Percentiles rank a stretch among this genome's conserved stretches.
Conservation (phyloP, 2,329 filamentous ascomycete species). For the Xylaria sp. region DNA sequence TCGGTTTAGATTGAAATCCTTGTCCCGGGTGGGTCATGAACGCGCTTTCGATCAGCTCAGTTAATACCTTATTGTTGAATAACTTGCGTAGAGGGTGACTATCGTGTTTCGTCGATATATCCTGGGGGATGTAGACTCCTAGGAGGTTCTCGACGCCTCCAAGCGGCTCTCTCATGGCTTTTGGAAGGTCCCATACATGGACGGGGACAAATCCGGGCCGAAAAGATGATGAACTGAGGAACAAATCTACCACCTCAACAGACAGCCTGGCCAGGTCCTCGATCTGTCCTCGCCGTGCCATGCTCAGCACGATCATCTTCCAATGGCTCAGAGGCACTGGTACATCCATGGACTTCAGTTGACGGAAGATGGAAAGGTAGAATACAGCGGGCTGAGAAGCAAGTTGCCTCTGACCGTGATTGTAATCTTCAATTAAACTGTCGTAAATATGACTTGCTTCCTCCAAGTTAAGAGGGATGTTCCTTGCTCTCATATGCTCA, state of each 20-base stretch:
- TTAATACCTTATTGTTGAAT: conserved; percentile 50
- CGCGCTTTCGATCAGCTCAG: conserved; percentile 51
- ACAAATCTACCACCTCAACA: conserved; percentile 49
- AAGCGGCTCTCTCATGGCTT: conserved; percentile 40
- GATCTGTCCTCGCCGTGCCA: conserved; percentile 52
- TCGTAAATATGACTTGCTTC: conserved; percentile 41
- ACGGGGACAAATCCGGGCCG: conserved; percentile 49
- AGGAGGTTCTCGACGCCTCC: conserved; percentile 42
- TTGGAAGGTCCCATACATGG: conserved; percentile 51
- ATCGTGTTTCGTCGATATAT: conserved; percentile 49
- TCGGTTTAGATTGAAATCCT: conserved; percentile 4
- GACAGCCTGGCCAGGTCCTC: conserved; percentile 53
- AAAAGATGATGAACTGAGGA: conserved; percentile 41
- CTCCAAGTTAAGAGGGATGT: conserved; percentile 41
- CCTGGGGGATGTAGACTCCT: conserved; percentile 47
- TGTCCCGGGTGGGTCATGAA: conserved; percentile 48
- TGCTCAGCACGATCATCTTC: conserved; percentile 50
- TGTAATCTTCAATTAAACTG: conserved; percentile 35
- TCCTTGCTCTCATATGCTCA: conserved; percentile 45
- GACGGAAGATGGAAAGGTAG: conserved; percentile 44
- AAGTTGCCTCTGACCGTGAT: conserved; percentile 20
- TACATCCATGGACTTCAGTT: conserved; percentile 47
- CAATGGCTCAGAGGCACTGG: conserved; percentile 50
- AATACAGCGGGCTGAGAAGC: conserved; percentile 36
- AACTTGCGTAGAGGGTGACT: conserved; percentile 55